These are phyloP conservation scores for Fraxinus excelsior DNA, from an alignment of 257 asterid species.

Conservation along the genomic window DNA sequence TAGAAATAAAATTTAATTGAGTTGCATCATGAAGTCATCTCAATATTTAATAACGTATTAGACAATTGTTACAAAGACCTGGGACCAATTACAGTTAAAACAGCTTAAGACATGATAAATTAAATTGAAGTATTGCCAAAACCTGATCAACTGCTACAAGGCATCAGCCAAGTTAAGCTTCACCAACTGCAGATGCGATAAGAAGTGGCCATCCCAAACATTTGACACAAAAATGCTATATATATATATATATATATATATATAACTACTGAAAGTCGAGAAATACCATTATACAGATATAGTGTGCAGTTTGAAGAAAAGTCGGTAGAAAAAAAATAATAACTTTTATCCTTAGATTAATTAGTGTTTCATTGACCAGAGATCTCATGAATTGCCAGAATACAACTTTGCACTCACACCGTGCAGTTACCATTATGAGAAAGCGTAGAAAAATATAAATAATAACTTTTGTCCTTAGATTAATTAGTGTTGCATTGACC, in stretches of 20 bases:
- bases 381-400: background rate
- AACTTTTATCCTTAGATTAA: background rate
- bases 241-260: background rate
- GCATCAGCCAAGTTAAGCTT: background rate
- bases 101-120: background rate
- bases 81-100: background rate
- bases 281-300: background rate
- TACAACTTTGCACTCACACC: background rate
- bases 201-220: background rate
- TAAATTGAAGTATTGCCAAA: background rate
- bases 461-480: background rate
- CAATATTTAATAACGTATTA: background rate
- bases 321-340: background rate
- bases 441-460: background rate
- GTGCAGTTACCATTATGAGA: background rate
- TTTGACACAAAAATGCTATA: background rate
- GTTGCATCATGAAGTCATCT: background rate
- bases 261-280: background rate
- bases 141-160: background rate
- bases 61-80: background rate
- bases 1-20: slow-evolving; percentile 17
- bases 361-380: background rate
- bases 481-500: background rate
- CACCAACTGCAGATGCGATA: background rate
- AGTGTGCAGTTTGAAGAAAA: background rate